Percentiles rank a stretch among this genome's conserved stretches.
Evolutionary conservation across 2,329 filamentous ascomycete genomes (phyloP).

Genomic region (Penicillium aurantiogriseum): DNA sequence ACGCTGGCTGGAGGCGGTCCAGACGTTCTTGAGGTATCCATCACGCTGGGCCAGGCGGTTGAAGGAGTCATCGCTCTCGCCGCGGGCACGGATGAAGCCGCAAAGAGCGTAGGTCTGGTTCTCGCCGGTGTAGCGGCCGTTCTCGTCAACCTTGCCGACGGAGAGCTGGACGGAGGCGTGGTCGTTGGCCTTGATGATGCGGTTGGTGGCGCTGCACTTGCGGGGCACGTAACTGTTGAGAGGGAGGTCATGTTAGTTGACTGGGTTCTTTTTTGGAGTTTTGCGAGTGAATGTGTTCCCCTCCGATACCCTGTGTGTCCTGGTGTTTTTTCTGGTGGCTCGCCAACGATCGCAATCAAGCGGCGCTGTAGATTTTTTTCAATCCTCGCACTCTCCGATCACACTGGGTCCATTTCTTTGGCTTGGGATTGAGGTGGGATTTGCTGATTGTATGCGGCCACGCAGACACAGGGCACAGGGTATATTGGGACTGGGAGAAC

Average conservation of each 20-base stretch:
- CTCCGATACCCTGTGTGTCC: slow-evolving; percentile 5
- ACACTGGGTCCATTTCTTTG: slow-evolving; percentile 2
- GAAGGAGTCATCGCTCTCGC: slow-evolving; percentile 93
- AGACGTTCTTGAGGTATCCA: slow-evolving; percentile 95
- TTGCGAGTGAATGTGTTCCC: slow-evolving; percentile 5
- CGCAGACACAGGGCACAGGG: slow-evolving; percentile 17
- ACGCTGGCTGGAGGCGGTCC: slow-evolving; percentile 68
- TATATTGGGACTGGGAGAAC: slow-evolving; percentile 15
- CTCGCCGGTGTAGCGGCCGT: slow-evolving; percentile 93
- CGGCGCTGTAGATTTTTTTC: not conserved
- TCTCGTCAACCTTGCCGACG: slow-evolving; percentile 98
- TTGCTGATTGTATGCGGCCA: slow-evolving; percentile 9
- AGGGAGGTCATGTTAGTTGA: slow-evolving; percentile 12
- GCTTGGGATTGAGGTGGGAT: slow-evolving; percentile 8
- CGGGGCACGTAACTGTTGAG: slow-evolving; percentile 83
- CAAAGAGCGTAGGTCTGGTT: slow-evolving; percentile 96
- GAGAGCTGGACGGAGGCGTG: slow-evolving; percentile 98
- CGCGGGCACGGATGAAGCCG: slow-evolving; percentile 96
- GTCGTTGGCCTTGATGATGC: slow-evolving; percentile 99
- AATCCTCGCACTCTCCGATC: not conserved
- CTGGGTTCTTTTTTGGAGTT: slow-evolving; percentile 3
- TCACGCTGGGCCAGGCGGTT: slow-evolving; percentile 96
- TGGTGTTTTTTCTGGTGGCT: slow-evolving; percentile 7
- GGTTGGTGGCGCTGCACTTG: slow-evolving; percentile 98
- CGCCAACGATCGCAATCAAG: slow-evolving; percentile 8